Conservation (phyloP, 225 moss, liverwort and hornwort species). For the Climacium dendroides region DNA sequence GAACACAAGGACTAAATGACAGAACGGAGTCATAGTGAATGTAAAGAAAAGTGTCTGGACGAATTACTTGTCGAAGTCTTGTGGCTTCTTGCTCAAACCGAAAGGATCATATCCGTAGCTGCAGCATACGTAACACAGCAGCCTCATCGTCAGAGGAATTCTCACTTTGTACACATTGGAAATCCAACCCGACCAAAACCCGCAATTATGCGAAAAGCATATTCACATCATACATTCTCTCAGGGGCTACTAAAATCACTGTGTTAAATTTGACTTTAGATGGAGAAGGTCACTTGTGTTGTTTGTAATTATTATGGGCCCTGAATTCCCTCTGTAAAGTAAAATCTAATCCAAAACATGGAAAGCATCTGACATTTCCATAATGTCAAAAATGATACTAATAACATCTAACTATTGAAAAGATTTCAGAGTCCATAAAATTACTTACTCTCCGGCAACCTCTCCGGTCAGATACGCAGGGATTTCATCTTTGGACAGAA, state of each 20-base stretch:
- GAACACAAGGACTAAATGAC: no score
- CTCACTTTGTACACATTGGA: neutral
- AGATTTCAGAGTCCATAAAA: neutral
- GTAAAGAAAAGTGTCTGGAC: neutral
- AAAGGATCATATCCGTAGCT: constrained; percentile 73
- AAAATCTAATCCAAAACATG: neutral
- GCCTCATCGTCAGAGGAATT: neutral
- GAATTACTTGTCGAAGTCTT: constrained; percentile 44
- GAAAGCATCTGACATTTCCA: neutral
- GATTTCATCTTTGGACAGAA: constrained; percentile 51
- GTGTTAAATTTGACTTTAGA: no score
- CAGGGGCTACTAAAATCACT: neutral
- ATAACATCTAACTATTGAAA: neutral
- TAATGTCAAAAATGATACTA: no score
- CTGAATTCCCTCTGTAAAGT: neutral
- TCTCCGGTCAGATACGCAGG: constrained; percentile 62
- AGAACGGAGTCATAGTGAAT: neutral
- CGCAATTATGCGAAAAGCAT: neutral
- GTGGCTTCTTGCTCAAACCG: constrained; percentile 52
- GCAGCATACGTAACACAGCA: neutral
- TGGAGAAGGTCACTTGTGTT: neutral
- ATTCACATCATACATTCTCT: neutral
- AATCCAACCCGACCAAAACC: neutral
- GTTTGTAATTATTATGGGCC: neutral
- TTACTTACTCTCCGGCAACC: constrained; percentile 54